These are phyloP conservation scores for Cyberlindnera mycetangii DNA, from an alignment of 805 yeast species.

Conservation along the genomic window DNA sequence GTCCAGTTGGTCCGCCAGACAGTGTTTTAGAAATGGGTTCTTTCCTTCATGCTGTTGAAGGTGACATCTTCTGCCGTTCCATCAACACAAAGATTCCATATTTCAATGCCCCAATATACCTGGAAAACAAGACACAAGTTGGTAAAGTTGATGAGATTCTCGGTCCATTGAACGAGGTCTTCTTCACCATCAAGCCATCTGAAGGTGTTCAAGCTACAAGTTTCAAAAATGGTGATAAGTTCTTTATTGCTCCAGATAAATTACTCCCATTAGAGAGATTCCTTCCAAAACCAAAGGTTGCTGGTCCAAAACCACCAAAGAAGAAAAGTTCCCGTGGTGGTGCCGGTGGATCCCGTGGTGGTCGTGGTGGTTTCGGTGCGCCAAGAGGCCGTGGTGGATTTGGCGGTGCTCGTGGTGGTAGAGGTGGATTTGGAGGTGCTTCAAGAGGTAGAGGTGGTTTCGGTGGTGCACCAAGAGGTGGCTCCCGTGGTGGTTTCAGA, in stretches of 20 bases:
- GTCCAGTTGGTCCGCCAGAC: conserved; percentile 95
- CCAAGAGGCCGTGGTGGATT: conserved; percentile 33
- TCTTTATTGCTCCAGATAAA: conserved; percentile 93
- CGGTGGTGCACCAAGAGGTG: conserved; percentile 26
- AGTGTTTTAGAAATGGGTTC: conserved; percentile 92
- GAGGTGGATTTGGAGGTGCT: conserved; percentile 37
- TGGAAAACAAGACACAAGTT: conserved; percentile 92
- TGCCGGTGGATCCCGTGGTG: conserved; percentile 45
- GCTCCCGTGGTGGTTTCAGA: conserved; percentile 21
- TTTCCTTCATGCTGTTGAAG: conserved; percentile 90
- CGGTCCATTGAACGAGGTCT: conserved; percentile 98
- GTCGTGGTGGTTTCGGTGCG: conserved; percentile 52
- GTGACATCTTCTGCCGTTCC: conserved; percentile 95
- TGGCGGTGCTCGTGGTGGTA: conserved; percentile 37
- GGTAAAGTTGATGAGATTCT: conserved; percentile 98
- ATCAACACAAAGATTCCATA: conserved; percentile 93
- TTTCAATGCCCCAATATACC: conserved; percentile 96
- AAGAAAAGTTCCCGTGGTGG: conserved; percentile 61
- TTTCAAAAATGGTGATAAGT: conserved; percentile 94
- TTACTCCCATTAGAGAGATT: conserved; percentile 94
- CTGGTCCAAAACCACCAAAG: conserved; percentile 78
- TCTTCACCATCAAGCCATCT: conserved; percentile 90
- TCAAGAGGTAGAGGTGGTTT: conserved; percentile 35
- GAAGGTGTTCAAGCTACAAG: conserved; percentile 96
- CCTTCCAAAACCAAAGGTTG: conserved; percentile 90